Conservation (phyloP, 805 yeast species). For the Myxozyma sirexii region DNA sequence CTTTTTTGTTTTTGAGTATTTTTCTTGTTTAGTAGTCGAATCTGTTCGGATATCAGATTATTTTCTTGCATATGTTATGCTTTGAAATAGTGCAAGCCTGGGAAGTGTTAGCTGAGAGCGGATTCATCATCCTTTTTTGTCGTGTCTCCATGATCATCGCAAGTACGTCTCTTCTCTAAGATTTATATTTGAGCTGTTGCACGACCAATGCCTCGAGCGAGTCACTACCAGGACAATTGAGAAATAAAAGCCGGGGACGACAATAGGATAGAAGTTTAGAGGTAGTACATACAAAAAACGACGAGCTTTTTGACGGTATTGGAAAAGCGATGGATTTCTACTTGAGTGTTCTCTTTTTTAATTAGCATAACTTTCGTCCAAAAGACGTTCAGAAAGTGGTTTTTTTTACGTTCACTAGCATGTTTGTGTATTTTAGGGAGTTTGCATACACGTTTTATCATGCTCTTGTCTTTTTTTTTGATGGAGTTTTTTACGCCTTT, state of each 20-base stretch:
- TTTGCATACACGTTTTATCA: neutral
- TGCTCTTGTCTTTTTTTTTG: neutral
- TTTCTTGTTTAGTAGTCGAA: neutral
- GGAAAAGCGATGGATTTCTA: neutral
- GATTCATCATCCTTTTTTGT: neutral
- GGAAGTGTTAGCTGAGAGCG: slow-evolving; percentile 10
- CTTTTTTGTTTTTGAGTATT: neutral
- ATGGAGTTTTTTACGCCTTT: neutral
- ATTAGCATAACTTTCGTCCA: neutral
- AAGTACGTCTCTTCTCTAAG: neutral
- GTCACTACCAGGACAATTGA: slow-evolving; percentile 8
- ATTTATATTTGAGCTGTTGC: neutral
- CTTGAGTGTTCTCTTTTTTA: too few relatives aligned
- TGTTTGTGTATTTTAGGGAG: neutral
- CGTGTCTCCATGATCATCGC: neutral
- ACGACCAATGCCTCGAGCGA: neutral
- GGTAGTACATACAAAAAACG: neutral
- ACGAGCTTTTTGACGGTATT: neutral
- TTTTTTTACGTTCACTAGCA: neutral
- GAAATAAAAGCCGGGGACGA: slow-evolving; percentile 2
- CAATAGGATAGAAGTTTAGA: neutral
- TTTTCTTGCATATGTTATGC: neutral
- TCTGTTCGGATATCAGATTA: neutral
- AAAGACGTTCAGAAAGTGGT: neutral
- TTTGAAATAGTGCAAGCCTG: slow-evolving; percentile 6